Percentiles rank a stretch among this genome's conserved stretches.
Evolutionary conservation across 2,329 filamentous ascomycete species (phyloP).

Genomic region (Fusarium oxysporum): DNA sequence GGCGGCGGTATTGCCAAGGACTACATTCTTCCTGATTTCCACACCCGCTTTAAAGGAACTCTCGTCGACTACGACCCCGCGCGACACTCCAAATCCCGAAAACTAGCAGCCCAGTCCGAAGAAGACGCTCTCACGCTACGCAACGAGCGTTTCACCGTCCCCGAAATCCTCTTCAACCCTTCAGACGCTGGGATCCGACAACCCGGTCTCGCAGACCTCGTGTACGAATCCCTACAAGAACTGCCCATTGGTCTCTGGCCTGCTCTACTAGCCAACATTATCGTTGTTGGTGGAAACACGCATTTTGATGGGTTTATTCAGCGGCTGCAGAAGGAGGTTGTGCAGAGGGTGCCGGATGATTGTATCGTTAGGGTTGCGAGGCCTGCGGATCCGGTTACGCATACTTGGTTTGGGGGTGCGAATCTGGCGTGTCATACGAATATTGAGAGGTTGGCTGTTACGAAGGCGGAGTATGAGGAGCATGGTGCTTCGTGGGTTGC

Average conservation of each 20-base stretch:
- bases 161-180: slow-evolving; percentile 90
- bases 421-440: slow-evolving; percentile 77
- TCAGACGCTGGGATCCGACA: slow-evolving; percentile 87
- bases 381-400: slow-evolving; percentile 78
- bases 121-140: slow-evolving; percentile 89
- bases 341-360: slow-evolving; percentile 77
- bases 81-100: slow-evolving; percentile 64
- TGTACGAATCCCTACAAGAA: slow-evolving; percentile 79
- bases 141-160: slow-evolving; percentile 91
- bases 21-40: slow-evolving; percentile 89
- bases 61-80: slow-evolving; percentile 82
- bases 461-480: slow-evolving; percentile 91
- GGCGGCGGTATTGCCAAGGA: slow-evolving; percentile 80
- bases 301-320: slow-evolving; percentile 84
- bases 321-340: slow-evolving; percentile 80
- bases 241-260: slow-evolving; percentile 88
- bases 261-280: slow-evolving; percentile 84
- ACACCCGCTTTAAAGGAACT: slow-evolving; percentile 70
- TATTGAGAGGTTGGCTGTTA: slow-evolving; percentile 78
- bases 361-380: slow-evolving; percentile 80
- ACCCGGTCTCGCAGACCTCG: slow-evolving; percentile 83
- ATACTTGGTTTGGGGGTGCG: slow-evolving; percentile 88
- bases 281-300: slow-evolving; percentile 89
- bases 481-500: slow-evolving; percentile 80
- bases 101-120: slow-evolving; percentile 55